Conservation (phyloP, 768 basidiomycete genomes). For the Mycena kentingensis region DNA sequence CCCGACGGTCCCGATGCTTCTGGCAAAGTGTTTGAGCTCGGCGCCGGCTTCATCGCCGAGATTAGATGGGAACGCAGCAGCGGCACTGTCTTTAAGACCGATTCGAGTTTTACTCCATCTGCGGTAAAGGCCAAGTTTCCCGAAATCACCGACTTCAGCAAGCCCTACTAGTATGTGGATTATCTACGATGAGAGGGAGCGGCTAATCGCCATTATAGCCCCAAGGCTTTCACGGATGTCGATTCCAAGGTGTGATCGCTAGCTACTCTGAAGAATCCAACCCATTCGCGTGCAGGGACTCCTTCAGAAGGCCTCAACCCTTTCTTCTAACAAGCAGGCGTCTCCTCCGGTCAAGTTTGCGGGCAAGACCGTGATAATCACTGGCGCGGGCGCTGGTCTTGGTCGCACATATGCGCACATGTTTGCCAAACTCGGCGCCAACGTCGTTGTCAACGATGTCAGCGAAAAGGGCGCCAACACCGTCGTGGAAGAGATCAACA, state of each 20-base stretch:
- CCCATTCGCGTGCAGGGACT: conserved; percentile 40
- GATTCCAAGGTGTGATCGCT: conserved; percentile 50
- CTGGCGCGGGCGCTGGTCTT: conserved; percentile 93
- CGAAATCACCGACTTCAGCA: conserved; percentile 77
- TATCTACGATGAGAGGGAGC: no score
- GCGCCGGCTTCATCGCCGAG: conserved; percentile 90
- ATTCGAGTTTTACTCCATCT: conserved; percentile 89
- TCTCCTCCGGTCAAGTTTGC: conserved; percentile 77
- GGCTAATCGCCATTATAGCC: conserved; percentile 54
- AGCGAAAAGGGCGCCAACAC: conserved; percentile 79
- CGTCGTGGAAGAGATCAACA: conserved; percentile 81
- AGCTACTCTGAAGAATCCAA: background rate
- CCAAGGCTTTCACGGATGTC: conserved; percentile 61
- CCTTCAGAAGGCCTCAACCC: conserved; percentile 62
- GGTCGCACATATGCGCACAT: conserved; percentile 91
- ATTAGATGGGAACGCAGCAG: conserved; percentile 91
- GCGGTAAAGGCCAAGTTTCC: conserved; percentile 88
- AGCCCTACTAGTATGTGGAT: conserved; percentile 61
- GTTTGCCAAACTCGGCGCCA: conserved; percentile 92
- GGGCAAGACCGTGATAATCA: conserved; percentile 89
- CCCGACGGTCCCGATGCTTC: conserved; percentile 79
- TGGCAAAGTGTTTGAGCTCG: conserved; percentile 88
- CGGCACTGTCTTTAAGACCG: conserved; percentile 87
- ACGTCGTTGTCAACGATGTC: conserved; percentile 95
- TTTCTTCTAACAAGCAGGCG: conserved; percentile 70